Percentiles rank a stretch among this genome's conserved stretches.
These are phyloP conservation scores for Cynanchum wilfordii DNA, from an alignment of 257 asterid genomes.

Conservation along the genomic window DNA sequence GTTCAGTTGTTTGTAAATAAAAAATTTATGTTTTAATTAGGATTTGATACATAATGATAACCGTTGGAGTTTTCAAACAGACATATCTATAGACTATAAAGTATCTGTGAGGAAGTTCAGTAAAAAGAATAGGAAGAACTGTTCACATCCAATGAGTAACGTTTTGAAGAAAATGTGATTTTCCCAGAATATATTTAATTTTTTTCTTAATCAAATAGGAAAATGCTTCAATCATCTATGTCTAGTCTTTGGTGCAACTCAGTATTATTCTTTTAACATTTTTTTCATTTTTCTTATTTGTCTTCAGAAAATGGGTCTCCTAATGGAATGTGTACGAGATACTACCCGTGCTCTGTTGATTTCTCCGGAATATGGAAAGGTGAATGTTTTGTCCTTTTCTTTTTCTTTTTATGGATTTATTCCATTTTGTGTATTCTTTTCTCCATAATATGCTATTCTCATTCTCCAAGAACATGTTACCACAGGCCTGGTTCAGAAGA, in stretches of 20 bases:
- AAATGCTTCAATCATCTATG: neutral
- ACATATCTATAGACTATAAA: neutral
- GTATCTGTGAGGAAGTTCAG: neutral
- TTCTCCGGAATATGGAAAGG: slow-evolving; percentile 76
- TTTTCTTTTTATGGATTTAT: slow-evolving; percentile 5
- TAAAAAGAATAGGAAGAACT: neutral
- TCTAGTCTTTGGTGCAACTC: neutral
- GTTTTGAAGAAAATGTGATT: neutral
- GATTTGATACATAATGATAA: neutral
- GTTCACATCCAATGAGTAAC: neutral
- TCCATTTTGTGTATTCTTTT: neutral
- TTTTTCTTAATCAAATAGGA: no score
- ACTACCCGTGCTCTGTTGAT: slow-evolving; percentile 56
- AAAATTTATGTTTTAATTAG: neutral
- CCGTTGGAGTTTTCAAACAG: neutral
- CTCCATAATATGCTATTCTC: slow-evolving; percentile 7
- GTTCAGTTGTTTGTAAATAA: no score
- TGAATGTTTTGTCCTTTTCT: slow-evolving; percentile 20
- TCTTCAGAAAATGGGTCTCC: slow-evolving; percentile 73
- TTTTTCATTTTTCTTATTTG: slow-evolving; percentile 4
- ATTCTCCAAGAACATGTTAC: slow-evolving; percentile 16
- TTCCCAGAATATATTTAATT: neutral
- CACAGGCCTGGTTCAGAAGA: slow-evolving; percentile 93
- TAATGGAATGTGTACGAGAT: slow-evolving; percentile 66
- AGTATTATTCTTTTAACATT: neutral